Base-by-base conservation (phyloP, 2,329 filamentous ascomycete genomes). In the Diaporthe sp. region DNA sequence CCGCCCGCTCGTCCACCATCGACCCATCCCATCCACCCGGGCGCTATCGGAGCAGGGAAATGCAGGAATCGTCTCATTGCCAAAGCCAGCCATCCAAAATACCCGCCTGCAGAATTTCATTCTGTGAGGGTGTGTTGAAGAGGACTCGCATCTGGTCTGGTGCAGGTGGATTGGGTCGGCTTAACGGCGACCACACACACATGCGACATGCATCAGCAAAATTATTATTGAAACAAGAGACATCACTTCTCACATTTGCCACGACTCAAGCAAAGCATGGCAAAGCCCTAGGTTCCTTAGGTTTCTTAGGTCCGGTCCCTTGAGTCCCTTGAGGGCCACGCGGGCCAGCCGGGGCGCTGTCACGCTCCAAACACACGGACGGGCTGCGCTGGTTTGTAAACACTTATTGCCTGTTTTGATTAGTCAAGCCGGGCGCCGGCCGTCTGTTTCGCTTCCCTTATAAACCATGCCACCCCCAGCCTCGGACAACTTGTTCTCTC, bases 101-200 rank as follows among this genome's bases (percentile, higher is more conserved):
- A 51, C 39, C 22, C 67, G 8, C 44, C 39, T 28, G 25, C 34
- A 34, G 31, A 47, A 51, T 13, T 60, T 10, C 53, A 47, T 2
- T 8, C 8, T 9, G 25, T 8, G 44, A 61, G 31, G 42, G 57
- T 53, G 34, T 55, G 25, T 28, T 44, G 28, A 57, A 39, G 37
- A 39, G 37, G 31, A 34, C 44, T 37, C 63, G 12, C 10, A 13
- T 51, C 61, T 67, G 42, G 22, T n/a, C 61, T 37, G 28, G 13
- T 25, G 63, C 13, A 51, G 42, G 42, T 76, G 75, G 72, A 55
- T 74, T 72, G 49, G 51, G 71, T 74, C 71, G 75, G 63, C 75
- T 71, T 76, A 65, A 53, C 57, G 63, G 34, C 63, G 47, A 68
- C 71, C 74, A 47, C 39, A 51, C 71, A 72, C 71, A 72, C 57